Conservation (phyloP, 495 filamentous ascomycete genomes). For the Podospora fimiseda region DNA sequence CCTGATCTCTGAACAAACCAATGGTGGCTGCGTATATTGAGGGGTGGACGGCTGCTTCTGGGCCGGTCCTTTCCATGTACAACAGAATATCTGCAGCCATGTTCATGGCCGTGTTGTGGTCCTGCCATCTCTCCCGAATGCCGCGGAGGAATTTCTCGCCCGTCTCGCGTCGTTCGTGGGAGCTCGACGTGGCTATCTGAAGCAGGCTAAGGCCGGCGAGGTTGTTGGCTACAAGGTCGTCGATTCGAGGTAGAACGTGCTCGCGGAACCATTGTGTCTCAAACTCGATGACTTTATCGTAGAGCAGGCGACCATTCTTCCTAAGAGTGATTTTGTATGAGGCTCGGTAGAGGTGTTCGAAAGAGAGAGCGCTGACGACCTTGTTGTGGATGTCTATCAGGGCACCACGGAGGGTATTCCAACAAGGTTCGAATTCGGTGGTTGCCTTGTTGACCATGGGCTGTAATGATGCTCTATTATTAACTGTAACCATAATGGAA, state of each 20-base stretch:
- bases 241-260: conserved; percentile 59
- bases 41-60: conserved; percentile 60
- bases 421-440: conserved; percentile 72
- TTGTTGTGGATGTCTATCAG: conserved; percentile 84
- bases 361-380: conserved; percentile 83
- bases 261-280: conserved; percentile 72
- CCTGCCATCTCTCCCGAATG: conserved; percentile 72
- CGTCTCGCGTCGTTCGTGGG: conserved; percentile 66
- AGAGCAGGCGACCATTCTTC: conserved; percentile 79
- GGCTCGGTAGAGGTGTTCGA: conserved; percentile 91
- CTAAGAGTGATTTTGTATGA: conserved; percentile 94
- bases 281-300: conserved; percentile 68
- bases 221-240: conserved; percentile 53
- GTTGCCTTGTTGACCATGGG: conserved; percentile 22
- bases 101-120: conserved; percentile 87
- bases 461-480: conserved; percentile 10
- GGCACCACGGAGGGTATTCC: conserved; percentile 66
- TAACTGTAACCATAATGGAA: no score
- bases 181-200: conserved; percentile 49
- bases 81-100: conserved; percentile 97
- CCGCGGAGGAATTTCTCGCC: conserved; percentile 79
- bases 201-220: conserved; percentile 45
- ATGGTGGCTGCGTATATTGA: conserved; percentile 80
- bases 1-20: conserved; percentile 76
- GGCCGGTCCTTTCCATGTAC: conserved; percentile 92